Percentiles rank a stretch among this genome's conserved stretches.
Evolutionary conservation across 2,329 filamentous ascomycete genomes (phyloP).

Genomic region (Curvularia eragrostidis): DNA sequence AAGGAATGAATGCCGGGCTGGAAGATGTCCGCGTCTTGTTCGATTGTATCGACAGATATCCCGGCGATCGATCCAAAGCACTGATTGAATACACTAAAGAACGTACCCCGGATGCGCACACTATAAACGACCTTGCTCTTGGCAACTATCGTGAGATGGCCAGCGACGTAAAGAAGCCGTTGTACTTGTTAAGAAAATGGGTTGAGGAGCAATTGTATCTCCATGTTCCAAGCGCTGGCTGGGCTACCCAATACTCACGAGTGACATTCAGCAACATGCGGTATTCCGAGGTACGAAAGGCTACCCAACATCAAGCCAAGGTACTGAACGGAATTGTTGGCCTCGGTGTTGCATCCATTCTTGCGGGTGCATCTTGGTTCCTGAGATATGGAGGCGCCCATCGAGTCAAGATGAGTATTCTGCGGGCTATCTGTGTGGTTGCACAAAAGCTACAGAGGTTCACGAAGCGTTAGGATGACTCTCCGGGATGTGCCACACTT

Average conservation of each 20-base stretch:
- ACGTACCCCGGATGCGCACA: conserved; percentile 78
- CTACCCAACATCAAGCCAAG: conserved; percentile 60
- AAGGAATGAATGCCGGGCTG: conserved; percentile 96
- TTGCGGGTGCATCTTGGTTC: conserved; percentile 33
- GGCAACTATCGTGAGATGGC: conserved; percentile 96
- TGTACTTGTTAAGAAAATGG: conserved; percentile 82
- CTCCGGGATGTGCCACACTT: too few relatives aligned
- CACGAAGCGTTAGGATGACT: conserved; percentile 11
- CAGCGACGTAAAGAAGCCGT: conserved; percentile 75
- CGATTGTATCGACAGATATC: conserved; percentile 75
- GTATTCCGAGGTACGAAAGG: conserved; percentile 80
- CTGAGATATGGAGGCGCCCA: conserved; percentile 31
- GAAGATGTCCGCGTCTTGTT: conserved; percentile 94
- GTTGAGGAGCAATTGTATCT: conserved; percentile 84
- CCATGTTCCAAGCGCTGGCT: conserved; percentile 78
- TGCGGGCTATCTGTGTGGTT: conserved; percentile 35
- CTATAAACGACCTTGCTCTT: conserved; percentile 90
- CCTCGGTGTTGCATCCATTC: conserved; percentile 22
- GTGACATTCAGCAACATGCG: conserved; percentile 93
- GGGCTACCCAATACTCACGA: conserved; percentile 89
- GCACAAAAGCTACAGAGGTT: conserved; percentile 31
- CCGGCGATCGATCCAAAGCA: conserved; percentile 53
- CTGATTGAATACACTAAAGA: conserved; percentile 76
- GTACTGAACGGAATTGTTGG: conserved; percentile 43
- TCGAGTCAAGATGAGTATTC: conserved; percentile 35